Percentiles rank a stretch among this genome's conserved stretches.
Evolutionary conservation across 768 basidiomycete genomes (phyloP).

Genomic region (Lactarius sanguifluus): DNA sequence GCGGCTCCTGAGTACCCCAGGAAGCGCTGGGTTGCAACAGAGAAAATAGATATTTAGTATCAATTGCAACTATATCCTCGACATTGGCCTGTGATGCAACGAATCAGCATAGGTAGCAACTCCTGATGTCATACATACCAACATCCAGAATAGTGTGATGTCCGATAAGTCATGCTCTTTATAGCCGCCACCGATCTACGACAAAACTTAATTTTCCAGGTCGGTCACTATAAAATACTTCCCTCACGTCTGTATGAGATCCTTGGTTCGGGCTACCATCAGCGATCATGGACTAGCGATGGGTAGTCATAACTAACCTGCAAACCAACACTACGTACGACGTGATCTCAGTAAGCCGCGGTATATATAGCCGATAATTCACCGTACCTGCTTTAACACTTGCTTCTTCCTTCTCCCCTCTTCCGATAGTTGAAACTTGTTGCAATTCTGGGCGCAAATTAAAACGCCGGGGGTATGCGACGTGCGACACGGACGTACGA

Average conservation of each 20-base stretch:
- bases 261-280: slow-evolving; percentile 15
- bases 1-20: slow-evolving; percentile 64
- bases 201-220: slow-evolving; percentile 11
- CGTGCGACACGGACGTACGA: slow-evolving; percentile 45
- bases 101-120: slow-evolving; percentile 12
- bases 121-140: slow-evolving; percentile 41
- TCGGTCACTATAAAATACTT: slow-evolving; percentile 30
- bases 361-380: slow-evolving; percentile 12
- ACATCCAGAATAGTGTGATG: slow-evolving; percentile 63
- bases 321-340: slow-evolving; percentile 64
- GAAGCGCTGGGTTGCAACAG: slow-evolving; percentile 51
- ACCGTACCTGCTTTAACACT: slow-evolving; percentile 56
- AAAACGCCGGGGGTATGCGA: slow-evolving; percentile 1
- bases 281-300: slow-evolving; percentile 1
- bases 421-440: slow-evolving; percentile 61
- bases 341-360: slow-evolving; percentile 4
- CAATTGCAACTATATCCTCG: slow-evolving; percentile 53
- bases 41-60: slow-evolving; percentile 50
- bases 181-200: slow-evolving; percentile 70
- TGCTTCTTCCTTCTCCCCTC: slow-evolving; percentile 55
- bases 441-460: slow-evolving; percentile 46
- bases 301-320: slow-evolving; percentile 43
- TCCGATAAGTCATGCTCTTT: slow-evolving; percentile 66
- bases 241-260: slow-evolving; percentile 38
- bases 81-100: slow-evolving; percentile 51